These are phyloP conservation scores for Cadophora sp. DNA, from an alignment of 2,329 filamentous ascomycete species.

Conservation along the genomic window DNA sequence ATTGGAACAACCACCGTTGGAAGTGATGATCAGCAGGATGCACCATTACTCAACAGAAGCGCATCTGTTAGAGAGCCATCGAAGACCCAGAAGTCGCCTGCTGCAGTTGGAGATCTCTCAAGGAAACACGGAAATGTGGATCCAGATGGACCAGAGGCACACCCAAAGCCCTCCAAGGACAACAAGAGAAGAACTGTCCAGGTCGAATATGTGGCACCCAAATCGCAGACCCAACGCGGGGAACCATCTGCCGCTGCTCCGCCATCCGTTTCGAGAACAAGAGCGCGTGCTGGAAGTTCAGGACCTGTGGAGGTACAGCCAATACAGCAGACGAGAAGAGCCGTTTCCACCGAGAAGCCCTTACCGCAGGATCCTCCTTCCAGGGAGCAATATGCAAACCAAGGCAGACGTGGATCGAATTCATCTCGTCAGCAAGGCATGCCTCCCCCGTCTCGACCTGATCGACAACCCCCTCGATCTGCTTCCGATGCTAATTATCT, in stretches of 20 bases:
- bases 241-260: slow-evolving; percentile 44
- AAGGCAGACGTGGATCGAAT: slow-evolving; percentile 44
- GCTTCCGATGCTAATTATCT: slow-evolving; percentile 62
- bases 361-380: slow-evolving; percentile 63
- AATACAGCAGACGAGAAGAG: slow-evolving; percentile 43
- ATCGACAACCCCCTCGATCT: slow-evolving; percentile 58
- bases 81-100: slow-evolving; percentile 66
- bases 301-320: slow-evolving; percentile 55
- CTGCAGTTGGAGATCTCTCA: slow-evolving; percentile 66
- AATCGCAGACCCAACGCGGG: slow-evolving; percentile 80
- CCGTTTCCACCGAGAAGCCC: slow-evolving; percentile 61
- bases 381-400: slow-evolving; percentile 57
- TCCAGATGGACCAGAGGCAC: slow-evolving; percentile 65
- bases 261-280: slow-evolving; percentile 51
- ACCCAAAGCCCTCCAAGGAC: slow-evolving; percentile 74
- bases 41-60: slow-evolving; percentile 76
- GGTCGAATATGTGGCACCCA: slow-evolving; percentile 95
- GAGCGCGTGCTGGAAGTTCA: slow-evolving; percentile 61
- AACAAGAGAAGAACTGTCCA: slow-evolving; percentile 94
- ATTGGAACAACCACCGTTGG: slow-evolving; percentile 81
- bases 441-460: slow-evolving; percentile 54
- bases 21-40: slow-evolving; percentile 60
- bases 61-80: slow-evolving; percentile 89
- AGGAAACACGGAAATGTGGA: slow-evolving; percentile 80
- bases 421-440: slow-evolving; percentile 49